Evolutionary conservation across 148 eudicot species (phyloP), one percentile per base, ranked within the genome.

Genomic region (Nyssa sinensis): DNA sequence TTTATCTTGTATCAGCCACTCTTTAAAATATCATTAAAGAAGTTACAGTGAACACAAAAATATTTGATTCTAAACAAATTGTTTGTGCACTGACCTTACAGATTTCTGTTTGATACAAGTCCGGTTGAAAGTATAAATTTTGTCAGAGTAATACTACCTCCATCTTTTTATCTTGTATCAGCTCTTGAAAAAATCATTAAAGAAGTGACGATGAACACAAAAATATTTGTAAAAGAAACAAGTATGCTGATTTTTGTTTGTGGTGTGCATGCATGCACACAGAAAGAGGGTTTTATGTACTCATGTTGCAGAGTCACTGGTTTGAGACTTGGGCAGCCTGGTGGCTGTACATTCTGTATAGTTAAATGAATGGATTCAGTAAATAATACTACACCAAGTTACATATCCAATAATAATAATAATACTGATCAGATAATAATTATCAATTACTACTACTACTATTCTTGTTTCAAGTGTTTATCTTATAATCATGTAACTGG

Each of bases 21-120:
- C n/a, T n/a, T n/a, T n/a, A n/a, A n/a, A n/a, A n/a, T n/a, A n/a
- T n/a, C n/a, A n/a, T n/a, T n/a, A n/a, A n/a, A n/a, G n/a, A n/a
- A n/a, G n/a, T n/a, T n/a, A n/a, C n/a, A n/a, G n/a, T n/a, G n/a
- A n/a, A n/a, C n/a, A n/a, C n/a, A n/a, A n/a, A n/a, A n/a, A 78
- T 93, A 66, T 60, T 79, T 41, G 98, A 93, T 35, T 82, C 94
- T 53, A 95, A 88, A 72, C 92, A 85, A 77, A 84, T 81, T 84
- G 99, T 95, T 72, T 51, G 91, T 88, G 47, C 30, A 74, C 66
- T 72, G 25, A 57, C 66, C 44, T 70, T 55, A 66, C n/a, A 39
- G 24, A 44, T 74, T 65, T 62, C 21, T 65, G 13, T 39, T 44
- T 83, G 32, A 71, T 75, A 61, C 16, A n/a, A 25, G 11, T 67